Evolutionary conservation across 495 filamentous ascomycete genomes (phyloP).

Genomic region (Podospora anserina): DNA sequence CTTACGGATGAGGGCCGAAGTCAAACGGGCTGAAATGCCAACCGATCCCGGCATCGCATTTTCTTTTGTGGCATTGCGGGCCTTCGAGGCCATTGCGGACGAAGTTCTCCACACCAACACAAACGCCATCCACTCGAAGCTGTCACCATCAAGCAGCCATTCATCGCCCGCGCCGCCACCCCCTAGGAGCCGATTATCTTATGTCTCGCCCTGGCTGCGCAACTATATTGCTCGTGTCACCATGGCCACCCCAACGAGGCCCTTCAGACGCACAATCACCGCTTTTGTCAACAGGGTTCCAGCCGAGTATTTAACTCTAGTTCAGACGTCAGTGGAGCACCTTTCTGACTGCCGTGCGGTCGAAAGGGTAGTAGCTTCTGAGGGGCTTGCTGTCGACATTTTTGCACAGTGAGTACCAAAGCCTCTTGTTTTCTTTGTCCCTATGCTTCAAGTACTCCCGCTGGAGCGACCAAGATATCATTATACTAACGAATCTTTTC

Average conservation of each 20-base stretch:
- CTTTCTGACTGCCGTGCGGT: conserved; percentile 11
- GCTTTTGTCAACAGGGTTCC: conserved; percentile 29
- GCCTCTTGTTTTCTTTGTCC: too few species aligned
- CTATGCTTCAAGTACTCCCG: too few species aligned
- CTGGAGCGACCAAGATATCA: too few species aligned
- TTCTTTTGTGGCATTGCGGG: not conserved
- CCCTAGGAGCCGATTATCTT: not conserved
- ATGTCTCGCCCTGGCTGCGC: conserved; percentile 28
- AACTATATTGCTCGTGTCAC: conserved; percentile 25
- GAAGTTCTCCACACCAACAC: not conserved
- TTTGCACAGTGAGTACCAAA: conserved; percentile 31
- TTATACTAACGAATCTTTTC: not conserved
- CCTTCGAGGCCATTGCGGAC: not conserved
- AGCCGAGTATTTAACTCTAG: conserved; percentile 17
- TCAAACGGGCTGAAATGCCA: not conserved
- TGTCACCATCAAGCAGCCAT: not conserved
- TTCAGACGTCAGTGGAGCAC: conserved; percentile 18
- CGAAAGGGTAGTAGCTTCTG: not conserved
- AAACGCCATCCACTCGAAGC: not conserved
- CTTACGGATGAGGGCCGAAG: not conserved
- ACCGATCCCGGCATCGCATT: not conserved
- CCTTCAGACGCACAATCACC: conserved; percentile 21
- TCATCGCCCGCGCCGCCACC: conserved; percentile 15
- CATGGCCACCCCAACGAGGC: conserved; percentile 20
- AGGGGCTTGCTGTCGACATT: conserved; percentile 41